These are phyloP conservation scores for Dactylella cylindrospora DNA, from an alignment of 2,329 filamentous ascomycete genomes.

Conservation along the genomic window DNA sequence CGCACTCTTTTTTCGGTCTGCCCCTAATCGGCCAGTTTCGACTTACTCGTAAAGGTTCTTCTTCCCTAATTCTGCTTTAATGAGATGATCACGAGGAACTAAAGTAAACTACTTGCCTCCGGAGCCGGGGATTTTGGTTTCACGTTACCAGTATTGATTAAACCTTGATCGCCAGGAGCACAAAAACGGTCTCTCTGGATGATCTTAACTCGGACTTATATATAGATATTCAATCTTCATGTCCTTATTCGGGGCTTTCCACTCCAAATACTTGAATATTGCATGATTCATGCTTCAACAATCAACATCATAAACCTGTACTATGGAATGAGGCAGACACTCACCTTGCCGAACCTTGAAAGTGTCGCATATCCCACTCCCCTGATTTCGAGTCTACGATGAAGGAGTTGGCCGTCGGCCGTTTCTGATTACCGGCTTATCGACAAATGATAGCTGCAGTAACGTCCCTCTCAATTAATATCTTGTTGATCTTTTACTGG, in stretches of 20 bases:
- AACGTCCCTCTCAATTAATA: conserved; percentile 10
- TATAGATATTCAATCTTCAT: background rate
- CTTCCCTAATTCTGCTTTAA: background rate
- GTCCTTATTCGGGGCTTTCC: conserved; percentile 1
- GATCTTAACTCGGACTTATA: conserved; percentile 14
- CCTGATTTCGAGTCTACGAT: conserved; percentile 16
- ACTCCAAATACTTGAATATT: background rate
- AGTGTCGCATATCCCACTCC: conserved; percentile 23
- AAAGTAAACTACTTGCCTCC: conserved; percentile 9
- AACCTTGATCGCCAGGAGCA: conserved; percentile 29
- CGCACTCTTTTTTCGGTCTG: conserved; percentile 1
- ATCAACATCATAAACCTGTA: background rate
- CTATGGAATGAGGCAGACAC: background rate
- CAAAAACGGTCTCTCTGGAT: conserved; percentile 14
- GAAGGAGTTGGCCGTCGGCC: conserved; percentile 1
- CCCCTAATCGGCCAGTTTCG: background rate
- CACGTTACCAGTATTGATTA: conserved; percentile 2
- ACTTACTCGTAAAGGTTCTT: background rate
- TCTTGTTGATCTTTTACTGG: conserved; percentile 7
- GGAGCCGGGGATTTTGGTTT: background rate
- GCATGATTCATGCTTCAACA: background rate
- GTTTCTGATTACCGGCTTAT: conserved; percentile 2
- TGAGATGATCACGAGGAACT: conserved; percentile 29
- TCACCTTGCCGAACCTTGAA: background rate
- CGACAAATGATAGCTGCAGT: conserved; percentile 5